A percentile compares a stretch with the other conserved stretches of the same genome.
These are phyloP conservation scores for Fonsecaea multimorphosa DNA, from an alignment of 2,329 filamentous ascomycete species.

Conservation along the genomic window DNA sequence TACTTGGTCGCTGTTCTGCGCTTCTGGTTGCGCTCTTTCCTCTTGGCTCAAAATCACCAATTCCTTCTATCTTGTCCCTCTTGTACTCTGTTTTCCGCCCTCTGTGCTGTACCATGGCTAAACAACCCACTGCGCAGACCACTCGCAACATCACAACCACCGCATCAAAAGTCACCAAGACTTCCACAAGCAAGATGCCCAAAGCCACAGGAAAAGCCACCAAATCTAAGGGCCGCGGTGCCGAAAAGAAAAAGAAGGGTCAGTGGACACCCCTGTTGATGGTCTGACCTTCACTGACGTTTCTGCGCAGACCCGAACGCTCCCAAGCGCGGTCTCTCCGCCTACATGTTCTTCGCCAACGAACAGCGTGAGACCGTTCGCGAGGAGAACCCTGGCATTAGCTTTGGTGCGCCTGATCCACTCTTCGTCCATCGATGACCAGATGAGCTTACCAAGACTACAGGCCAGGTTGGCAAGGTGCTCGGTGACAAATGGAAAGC, in stretches of 20 bases:
- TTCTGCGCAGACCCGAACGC: constrained; percentile 82
- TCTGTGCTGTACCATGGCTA: constrained; percentile 12
- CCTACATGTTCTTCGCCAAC: constrained; percentile 99
- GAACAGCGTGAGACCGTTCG: constrained; percentile 98
- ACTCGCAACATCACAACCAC: not conserved
- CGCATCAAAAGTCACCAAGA: constrained; percentile 6
- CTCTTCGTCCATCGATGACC: not conserved
- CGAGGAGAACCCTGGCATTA: constrained; percentile 96
- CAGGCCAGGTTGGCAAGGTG: constrained; percentile 94
- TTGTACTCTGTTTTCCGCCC: not conserved
- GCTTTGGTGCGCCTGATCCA: constrained; percentile 71
- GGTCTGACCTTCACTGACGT: constrained; percentile 6
- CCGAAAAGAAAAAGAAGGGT: constrained; percentile 77
- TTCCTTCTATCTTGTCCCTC: not conserved
- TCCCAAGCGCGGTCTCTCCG: constrained; percentile 98
- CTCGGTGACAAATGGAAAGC: constrained; percentile 99
- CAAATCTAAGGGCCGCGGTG: constrained; percentile 64
- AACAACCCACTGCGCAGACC: constrained; percentile 15
- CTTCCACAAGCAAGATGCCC: constrained; percentile 62
- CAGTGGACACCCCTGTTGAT: constrained; percentile 41
- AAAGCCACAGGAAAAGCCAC: constrained; percentile 67
- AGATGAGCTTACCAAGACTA: constrained; percentile 20
- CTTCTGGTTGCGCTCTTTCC: not conserved
- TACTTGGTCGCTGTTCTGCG: not conserved
- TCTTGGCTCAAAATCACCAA: not conserved